phyloP scores from a whole-genome alignment of 345 rosid genomes.

The Trapa incisa region DNA sequence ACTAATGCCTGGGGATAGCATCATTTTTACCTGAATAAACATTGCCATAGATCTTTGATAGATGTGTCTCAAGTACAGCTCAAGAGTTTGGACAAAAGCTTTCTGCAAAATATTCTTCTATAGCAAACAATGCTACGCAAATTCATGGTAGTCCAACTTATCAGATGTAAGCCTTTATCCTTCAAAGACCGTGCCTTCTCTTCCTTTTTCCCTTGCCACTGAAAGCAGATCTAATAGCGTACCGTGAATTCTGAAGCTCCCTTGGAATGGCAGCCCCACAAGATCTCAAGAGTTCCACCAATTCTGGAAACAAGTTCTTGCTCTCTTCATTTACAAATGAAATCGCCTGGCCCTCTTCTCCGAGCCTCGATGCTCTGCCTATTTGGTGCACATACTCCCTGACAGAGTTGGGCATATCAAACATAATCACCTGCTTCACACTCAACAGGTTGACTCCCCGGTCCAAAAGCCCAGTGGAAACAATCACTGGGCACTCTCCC shows the following conservation, averaged over 20 bases:
- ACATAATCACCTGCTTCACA: conserved; percentile 76
- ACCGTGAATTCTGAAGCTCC: conserved; percentile 46
- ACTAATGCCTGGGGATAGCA: not conserved
- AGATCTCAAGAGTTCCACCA: conserved; percentile 41
- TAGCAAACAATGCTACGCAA: not conserved
- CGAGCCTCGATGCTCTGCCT: conserved; percentile 79
- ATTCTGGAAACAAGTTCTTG: conserved; percentile 49
- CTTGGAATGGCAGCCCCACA: conserved; percentile 69
- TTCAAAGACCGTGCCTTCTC: conserved; percentile 42
- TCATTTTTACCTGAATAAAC: not conserved
- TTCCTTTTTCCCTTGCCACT: conserved; percentile 38
- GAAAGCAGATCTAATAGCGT: conserved; percentile 15
- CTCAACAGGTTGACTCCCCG: conserved; percentile 73
- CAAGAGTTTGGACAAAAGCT: not conserved
- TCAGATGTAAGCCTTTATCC: not conserved
- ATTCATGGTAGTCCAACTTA: not conserved
- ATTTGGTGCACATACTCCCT: conserved; percentile 76
- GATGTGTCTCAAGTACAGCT: not conserved
- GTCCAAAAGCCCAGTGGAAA: conserved; percentile 73
- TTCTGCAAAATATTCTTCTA: not conserved
- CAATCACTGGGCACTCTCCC: conserved; percentile 70
- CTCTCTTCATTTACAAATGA: conserved; percentile 60
- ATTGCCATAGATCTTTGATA: not conserved
- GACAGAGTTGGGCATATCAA: conserved; percentile 78
- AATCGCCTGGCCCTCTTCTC: conserved; percentile 59